Evolutionary conservation across 257 asterid genomes (phyloP), one percentile per base, ranked within the genome.

Genomic region (Solanum stenotomum): DNA sequence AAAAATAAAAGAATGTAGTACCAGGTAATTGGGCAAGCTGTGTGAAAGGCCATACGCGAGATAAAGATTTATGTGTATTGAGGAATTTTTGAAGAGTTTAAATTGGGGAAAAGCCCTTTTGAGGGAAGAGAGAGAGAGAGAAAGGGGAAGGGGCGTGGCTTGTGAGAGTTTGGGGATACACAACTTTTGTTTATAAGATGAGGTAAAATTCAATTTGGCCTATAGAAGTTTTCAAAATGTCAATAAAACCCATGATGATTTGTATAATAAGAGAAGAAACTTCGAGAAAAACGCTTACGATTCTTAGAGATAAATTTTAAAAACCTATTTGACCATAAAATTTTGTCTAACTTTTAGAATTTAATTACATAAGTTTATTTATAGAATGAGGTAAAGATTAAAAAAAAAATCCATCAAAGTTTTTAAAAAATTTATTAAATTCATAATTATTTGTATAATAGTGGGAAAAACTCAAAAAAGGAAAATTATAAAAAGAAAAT

Each of bases 1-100:
- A 74, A 35, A 85, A 49, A 52, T 52, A 79, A 90, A 77, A 79
- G 14, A 63, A 87, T 87, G 29, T 52, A 18, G 90, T 93, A 97
- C 99, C 99, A 97, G 92, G 99, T 97, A 94, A 97, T 97, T 93
- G 99, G 99, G 91, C 99, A 97, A 92, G 99, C 96, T 89, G 95
- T 98, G 87, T 97, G 99, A 94, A 97, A 97, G 94, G 99, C 99
- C 99, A 95, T 96, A 86, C 72, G 88, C 67, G 88, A 89, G 87
- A 77, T 42, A 79, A 79, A 78, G 90, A 89, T 87, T 88, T 85
- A 34, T 86, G 86, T 88, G 89, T 89, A 59, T 71, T 71, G 83
- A 82, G 84, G 86, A 90, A 35, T 90, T 72, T 88, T 87, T 85
- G 86, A 87, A 82, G 91, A 84, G 87, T 89, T 88, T 88, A 75